These are phyloP conservation scores for Stereum hirsutum DNA, from an alignment of 1,284 basidiomycete genomes.

Conservation along the genomic window DNA sequence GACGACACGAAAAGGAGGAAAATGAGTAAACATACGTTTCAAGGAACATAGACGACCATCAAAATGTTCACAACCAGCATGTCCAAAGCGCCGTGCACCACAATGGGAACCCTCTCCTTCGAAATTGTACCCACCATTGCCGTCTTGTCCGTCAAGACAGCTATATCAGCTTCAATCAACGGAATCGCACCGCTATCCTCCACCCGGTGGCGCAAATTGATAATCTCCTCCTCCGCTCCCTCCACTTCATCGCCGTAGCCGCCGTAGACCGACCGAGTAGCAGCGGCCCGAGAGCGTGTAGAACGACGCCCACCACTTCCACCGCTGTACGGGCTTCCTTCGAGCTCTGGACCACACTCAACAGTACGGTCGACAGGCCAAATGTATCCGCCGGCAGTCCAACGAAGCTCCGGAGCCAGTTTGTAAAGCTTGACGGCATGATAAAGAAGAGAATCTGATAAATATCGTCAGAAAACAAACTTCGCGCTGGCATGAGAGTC, in stretches of 20 bases:
- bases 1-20: too few relatives aligned
- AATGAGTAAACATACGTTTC: too few relatives aligned
- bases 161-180: slow-evolving; percentile 52
- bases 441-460: slow-evolving; percentile 67
- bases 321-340: slow-evolving; percentile 22
- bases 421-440: slow-evolving; percentile 71
- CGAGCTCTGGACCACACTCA: slow-evolving; percentile 43
- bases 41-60: slow-evolving; percentile 57
- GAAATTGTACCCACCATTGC: slow-evolving; percentile 38
- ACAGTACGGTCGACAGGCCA: slow-evolving; percentile 69
- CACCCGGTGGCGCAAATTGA: slow-evolving; percentile 43
- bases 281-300: slow-evolving; percentile 16
- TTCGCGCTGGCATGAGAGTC: too few relatives aligned
- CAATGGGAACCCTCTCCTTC: slow-evolving; percentile 62
- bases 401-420: slow-evolving; percentile 62
- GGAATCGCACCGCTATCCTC: slow-evolving; percentile 60
- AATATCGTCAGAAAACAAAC: too few relatives aligned
- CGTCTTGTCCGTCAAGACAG: slow-evolving; percentile 47
- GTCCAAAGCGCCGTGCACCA: slow-evolving; percentile 54
- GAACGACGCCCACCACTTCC: slow-evolving; percentile 22
- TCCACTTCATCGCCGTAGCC: slow-evolving; percentile 22
- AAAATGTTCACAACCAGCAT: slow-evolving; percentile 67
- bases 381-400: slow-evolving; percentile 72
- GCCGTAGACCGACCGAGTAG: slow-evolving; percentile 37
- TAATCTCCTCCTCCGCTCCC: slow-evolving; percentile 34